phyloP scores from a whole-genome alignment of 306 rosid genomes.

The Geum urbanum region DNA sequence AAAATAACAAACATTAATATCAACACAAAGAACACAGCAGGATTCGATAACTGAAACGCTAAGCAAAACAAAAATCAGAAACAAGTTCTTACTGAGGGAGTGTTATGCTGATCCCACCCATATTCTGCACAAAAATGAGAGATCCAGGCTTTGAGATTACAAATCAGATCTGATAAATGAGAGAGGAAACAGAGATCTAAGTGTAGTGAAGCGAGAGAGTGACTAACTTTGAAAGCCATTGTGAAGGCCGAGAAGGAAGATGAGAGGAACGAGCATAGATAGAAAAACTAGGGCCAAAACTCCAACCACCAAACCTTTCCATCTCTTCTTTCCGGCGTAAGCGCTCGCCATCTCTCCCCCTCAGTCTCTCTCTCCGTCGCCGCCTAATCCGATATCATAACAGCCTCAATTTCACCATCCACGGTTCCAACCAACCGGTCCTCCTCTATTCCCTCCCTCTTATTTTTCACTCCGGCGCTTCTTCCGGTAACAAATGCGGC shows the following conservation, averaged over 20 bases:
- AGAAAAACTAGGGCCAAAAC: conserved; percentile 85
- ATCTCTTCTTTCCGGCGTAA: conserved; percentile 64
- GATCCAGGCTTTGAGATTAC: background rate
- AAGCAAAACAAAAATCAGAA: conserved; percentile 17
- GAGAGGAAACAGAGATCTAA: conserved; percentile 54
- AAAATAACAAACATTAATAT: background rate
- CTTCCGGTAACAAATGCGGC: conserved; percentile 4
- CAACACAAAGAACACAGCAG: conserved; percentile 20
- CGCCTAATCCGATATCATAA: conserved; percentile 15
- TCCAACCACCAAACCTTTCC: conserved; percentile 81
- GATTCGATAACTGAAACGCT: conserved; percentile 3
- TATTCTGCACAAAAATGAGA: conserved; percentile 47
- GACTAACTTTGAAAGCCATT: conserved; percentile 75
- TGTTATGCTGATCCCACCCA: conserved; percentile 52
- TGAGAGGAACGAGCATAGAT: conserved; percentile 96
- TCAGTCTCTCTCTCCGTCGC: conserved; percentile 35
- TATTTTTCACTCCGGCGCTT: too few relatives aligned
- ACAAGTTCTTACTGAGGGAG: conserved; percentile 59
- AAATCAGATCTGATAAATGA: conserved; percentile 22
- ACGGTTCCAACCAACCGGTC: background rate
- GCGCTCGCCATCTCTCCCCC: conserved; percentile 31
- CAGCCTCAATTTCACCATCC: background rate
- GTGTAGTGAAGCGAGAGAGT: background rate
- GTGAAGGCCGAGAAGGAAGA: conserved; percentile 86
- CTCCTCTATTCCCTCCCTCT: background rate